Evolutionary conservation across 352 stramenopile species (phyloP), one percentile per base, ranked within the genome.

Genomic region (Globisporangium acanthophoron): DNA sequence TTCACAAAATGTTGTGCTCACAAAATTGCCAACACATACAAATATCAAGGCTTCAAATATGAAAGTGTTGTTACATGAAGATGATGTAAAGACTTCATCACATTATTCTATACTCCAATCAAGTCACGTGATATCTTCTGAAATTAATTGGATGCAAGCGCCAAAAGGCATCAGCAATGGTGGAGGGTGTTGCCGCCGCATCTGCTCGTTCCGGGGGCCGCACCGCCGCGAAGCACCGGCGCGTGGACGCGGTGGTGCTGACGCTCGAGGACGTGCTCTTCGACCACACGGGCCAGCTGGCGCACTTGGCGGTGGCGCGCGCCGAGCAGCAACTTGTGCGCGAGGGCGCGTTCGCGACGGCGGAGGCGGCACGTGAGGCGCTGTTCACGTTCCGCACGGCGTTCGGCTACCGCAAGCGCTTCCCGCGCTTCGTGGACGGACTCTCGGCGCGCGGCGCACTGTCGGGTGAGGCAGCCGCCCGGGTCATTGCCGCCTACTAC

Each of bases 261-360:
- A 92, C 90, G 64, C 73, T 94, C 24, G 85, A 94, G 54, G 85
- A 94, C 66, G 85, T 94, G 40, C 67, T 94, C 40, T 94, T 90
- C 64, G 82, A 92, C 61, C 85, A 94, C 65, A 89, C 85, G 50
- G 76, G 74, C 13, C 82, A 88, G 58, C 74, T 94, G 37, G 87
- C 79, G 44, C 80, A 90, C 60, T 77, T 92, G 52, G 82, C 85
- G 3, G 86, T 90, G 60, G 82, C 90, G 52, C 85, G 85, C 43
- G 85, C 76, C 35, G 72, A 90, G 50, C 74, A 83, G 45, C 82
- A 92, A 61, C 60, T 94, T 46, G 72, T 92, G 13, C 54, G 55
- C 24, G 85, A 94, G 66, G 64, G 65, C 55, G 82, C 80, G 31
- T 94, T 94, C 59, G 59, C 73, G 18, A 90, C 77, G 50, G 83